Evolutionary conservation across 2,329 filamentous ascomycete species (phyloP), one percentile per base, ranked within the genome.

Genomic region (Penicillium sp.): DNA sequence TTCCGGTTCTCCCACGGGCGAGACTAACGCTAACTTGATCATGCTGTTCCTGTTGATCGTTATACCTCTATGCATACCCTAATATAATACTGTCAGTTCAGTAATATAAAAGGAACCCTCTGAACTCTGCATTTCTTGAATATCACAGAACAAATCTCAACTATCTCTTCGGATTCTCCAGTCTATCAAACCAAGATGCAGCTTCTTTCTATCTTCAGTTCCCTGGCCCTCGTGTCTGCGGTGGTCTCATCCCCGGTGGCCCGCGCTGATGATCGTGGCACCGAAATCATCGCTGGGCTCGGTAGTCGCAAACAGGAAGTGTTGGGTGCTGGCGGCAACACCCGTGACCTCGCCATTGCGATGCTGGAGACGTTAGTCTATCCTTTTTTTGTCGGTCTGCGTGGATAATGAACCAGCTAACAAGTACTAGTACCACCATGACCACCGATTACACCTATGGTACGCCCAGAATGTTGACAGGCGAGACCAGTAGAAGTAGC

Each of bases 281-380:
- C 42, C 14, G 47, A 66, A 11, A 60, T 51, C 9, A 35, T 64
- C 26, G 0, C 44, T 19, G 60, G 59, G 2, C 56, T 67, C 6
- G 64, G 63, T 6, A 18, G 34, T 27, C 64, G 63, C 29, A 67
- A 67, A 51, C 57, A 64, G 40, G 59, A 46, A 2, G 36, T 66
- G 3, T n/a, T 54, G 4, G 18, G 18, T n/a, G 63, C 63, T 2
- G 63, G 63, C 27, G 64, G 60, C 3, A 64, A 52, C 39, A 63
- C 64, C 42, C 58, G 54, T 50, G 63, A 67, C 19, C 23, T 67
- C 30, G 62, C 64, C 3, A 65, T 67, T 52, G 64, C 63, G 11
- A 66, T 65, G 64, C 46, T 66, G 13, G 64, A 67, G 48, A 65
- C 63, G 51, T 46, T 13, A 57, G 55, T 53, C 8, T 19, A 14